Evolutionary conservation across 805 yeast species (phyloP).

Genomic region (Cyberlindnera xylosilytica): DNA sequence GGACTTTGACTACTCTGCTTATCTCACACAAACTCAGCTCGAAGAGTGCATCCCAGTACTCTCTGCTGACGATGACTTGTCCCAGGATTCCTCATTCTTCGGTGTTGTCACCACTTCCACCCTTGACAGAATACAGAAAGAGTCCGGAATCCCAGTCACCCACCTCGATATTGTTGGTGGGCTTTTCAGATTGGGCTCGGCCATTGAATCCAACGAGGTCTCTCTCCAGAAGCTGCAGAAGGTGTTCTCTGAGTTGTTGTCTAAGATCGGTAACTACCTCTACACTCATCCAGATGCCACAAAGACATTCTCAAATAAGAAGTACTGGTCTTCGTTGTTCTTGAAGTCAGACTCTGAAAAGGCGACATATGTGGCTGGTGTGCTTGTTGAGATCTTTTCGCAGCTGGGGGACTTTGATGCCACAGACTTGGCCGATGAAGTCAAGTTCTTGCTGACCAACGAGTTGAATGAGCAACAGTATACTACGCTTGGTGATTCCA

Average conservation of each 20-base stretch:
- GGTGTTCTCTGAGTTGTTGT: constrained; percentile 35
- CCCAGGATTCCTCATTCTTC: constrained; percentile 28
- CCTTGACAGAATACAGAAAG: constrained; percentile 24
- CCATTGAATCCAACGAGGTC: constrained; percentile 28
- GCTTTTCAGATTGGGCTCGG: constrained; percentile 35
- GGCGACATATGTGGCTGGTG: constrained; percentile 29
- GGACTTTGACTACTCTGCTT: constrained; percentile 22
- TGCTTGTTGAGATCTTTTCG: constrained; percentile 35
- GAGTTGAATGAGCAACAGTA: constrained; percentile 16
- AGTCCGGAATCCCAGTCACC: constrained; percentile 38
- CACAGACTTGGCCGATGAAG: constrained; percentile 14
- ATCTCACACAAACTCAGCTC: constrained; percentile 16
- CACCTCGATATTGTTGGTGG: constrained; percentile 48
- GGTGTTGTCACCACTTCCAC: constrained; percentile 34
- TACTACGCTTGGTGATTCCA: constrained; percentile 28
- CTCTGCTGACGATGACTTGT: constrained; percentile 16
- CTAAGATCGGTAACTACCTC: constrained; percentile 43
- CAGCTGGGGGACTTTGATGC: constrained; percentile 27
- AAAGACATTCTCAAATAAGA: constrained; percentile 17
- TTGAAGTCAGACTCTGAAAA: constrained; percentile 21
- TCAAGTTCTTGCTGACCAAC: constrained; percentile 7
- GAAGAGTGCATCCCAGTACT: constrained; percentile 16
- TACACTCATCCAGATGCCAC: constrained; percentile 18
- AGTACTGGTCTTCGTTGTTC: constrained; percentile 31
- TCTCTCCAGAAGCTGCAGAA: constrained; percentile 24